Percentiles rank a stretch among this genome's conserved stretches.
Evolutionary conservation across 2,329 filamentous ascomycete genomes (phyloP).

Genomic region (Botryotinia calthae): DNA sequence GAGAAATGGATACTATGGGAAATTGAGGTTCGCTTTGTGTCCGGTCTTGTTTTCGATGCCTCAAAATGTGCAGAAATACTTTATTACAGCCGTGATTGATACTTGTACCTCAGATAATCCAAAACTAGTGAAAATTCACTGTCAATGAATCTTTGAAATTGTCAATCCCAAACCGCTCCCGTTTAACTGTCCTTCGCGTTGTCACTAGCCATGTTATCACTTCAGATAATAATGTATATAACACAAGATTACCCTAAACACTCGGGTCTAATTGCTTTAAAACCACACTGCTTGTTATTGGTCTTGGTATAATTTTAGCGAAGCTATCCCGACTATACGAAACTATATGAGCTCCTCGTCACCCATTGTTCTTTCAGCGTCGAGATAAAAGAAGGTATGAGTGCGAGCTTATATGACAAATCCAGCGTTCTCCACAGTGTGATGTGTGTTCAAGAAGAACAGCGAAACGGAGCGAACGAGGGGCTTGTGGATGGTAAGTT

Average conservation of each 20-base stretch:
- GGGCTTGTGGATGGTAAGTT: background rate
- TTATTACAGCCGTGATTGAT: background rate
- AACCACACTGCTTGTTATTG: background rate
- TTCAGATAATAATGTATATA: background rate
- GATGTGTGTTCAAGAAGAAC: too few relatives aligned
- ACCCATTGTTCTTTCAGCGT: background rate
- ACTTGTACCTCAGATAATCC: background rate
- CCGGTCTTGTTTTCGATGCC: background rate
- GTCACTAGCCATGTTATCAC: too few relatives aligned
- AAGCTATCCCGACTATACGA: background rate
- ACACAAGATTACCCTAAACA: background rate
- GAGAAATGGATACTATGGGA: too few relatives aligned
- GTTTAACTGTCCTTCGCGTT: rapidly evolving
- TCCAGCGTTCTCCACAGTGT: background rate
- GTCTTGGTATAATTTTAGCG: background rate
- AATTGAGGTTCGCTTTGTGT: background rate
- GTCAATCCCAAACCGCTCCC: background rate
- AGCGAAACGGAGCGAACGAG: too few relatives aligned
- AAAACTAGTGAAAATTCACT: background rate
- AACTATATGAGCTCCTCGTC: too few relatives aligned
- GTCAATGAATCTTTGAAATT: background rate
- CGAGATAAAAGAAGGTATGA: background rate
- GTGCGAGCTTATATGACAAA: background rate
- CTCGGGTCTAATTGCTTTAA: background rate
- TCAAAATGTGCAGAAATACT: background rate